These are phyloP conservation scores for Glarea lozoyensis DNA, from an alignment of 495 filamentous ascomycete genomes.

Conservation along the genomic window DNA sequence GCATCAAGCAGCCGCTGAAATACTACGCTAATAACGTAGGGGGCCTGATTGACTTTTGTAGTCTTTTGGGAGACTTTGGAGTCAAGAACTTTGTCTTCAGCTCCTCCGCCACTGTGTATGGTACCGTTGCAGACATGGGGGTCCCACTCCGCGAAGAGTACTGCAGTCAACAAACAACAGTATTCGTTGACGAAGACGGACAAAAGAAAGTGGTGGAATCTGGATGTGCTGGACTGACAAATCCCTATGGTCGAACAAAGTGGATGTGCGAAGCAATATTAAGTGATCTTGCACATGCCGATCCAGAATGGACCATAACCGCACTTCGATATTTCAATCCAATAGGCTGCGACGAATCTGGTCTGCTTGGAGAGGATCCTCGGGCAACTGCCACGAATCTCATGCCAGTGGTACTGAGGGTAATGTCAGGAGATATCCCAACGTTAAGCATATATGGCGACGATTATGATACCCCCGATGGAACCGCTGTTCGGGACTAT, in stretches of 20 bases:
- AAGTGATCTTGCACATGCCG: constrained; percentile 48
- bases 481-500: constrained; percentile 70
- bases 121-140: constrained; percentile 62
- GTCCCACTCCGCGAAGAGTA: constrained; percentile 49
- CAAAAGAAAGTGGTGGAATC: constrained; percentile 21
- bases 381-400: constrained; percentile 52
- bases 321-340: constrained; percentile 63
- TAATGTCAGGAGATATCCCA: constrained; percentile 44
- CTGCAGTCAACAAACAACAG: constrained; percentile 28
- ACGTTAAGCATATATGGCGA: constrained; percentile 51
- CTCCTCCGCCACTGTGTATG: constrained; percentile 85
- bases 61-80: constrained; percentile 45
- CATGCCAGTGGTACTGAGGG: constrained; percentile 51
- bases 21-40: constrained; percentile 66
- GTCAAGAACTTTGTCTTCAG: constrained; percentile 62
- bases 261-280: constrained; percentile 59
- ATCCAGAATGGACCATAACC: constrained; percentile 53
- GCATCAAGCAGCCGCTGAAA: constrained; percentile 44
- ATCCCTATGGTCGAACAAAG: constrained; percentile 59
- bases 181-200: constrained; percentile 9
- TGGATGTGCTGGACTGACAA: constrained; percentile 40
- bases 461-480: constrained; percentile 58
- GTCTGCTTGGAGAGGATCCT: constrained; percentile 58
- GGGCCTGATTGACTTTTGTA: constrained; percentile 51
- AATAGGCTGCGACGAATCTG: constrained; percentile 55